Evolutionary conservation across 129 eudicot species (phyloP).

Genomic region (Kitagawia praeruptora): DNA sequence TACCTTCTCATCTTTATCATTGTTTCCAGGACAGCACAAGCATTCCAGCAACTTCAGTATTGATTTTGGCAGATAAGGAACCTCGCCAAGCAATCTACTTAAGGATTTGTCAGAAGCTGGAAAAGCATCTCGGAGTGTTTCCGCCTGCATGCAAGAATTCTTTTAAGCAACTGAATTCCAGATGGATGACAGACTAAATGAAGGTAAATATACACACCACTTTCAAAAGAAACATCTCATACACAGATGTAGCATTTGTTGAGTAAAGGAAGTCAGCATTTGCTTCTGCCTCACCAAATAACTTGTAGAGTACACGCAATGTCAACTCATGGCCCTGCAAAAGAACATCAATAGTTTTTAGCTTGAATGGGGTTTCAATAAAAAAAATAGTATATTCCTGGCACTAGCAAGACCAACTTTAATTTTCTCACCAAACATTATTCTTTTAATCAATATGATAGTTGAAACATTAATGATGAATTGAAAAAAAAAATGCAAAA

Average conservation of each 20-base stretch:
- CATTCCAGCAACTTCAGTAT: constrained; percentile 61
- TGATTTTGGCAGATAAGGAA: constrained; percentile 85
- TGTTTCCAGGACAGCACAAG: constrained; percentile 73
- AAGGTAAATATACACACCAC: constrained; percentile 49
- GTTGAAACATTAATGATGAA: no score
- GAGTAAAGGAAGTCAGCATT: constrained; percentile 82
- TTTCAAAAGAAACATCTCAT: constrained; percentile 84
- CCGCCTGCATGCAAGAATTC: constrained; percentile 51
- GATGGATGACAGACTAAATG: not conserved
- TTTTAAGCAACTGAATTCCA: not conserved
- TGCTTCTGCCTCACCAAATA: constrained; percentile 95
- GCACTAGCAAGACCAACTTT: not conserved
- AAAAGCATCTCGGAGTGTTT: constrained; percentile 84
- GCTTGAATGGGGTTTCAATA: not conserved
- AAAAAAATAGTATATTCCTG: not conserved
- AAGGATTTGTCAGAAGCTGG: constrained; percentile 92
- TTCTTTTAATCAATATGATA: not conserved
- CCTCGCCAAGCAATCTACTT: constrained; percentile 78
- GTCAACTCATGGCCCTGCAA: constrained; percentile 98
- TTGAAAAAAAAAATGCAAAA: not conserved
- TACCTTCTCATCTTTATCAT: constrained; percentile 59
- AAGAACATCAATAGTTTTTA: constrained; percentile 18
- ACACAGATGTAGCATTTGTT: constrained; percentile 79
- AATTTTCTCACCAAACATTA: not conserved
- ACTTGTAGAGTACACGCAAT: constrained; percentile 83